A percentile compares a stretch with the other conserved stretches of the same genome.
phyloP scores from a whole-genome alignment of 179 eudicot genomes.

The Patellifolia procumbens region DNA sequence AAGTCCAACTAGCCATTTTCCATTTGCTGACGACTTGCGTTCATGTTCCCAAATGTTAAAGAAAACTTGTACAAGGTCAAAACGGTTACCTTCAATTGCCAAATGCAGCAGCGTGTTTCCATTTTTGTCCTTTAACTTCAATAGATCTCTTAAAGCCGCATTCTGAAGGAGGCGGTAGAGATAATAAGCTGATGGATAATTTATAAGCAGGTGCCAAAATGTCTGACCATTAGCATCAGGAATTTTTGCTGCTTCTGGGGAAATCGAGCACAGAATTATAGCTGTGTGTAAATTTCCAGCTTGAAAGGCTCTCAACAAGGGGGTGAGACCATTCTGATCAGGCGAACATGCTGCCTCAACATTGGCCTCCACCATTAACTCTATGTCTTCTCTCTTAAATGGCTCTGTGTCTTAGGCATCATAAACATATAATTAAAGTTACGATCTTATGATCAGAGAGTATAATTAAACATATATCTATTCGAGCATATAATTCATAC shows the following conservation, averaged over 20 bases:
- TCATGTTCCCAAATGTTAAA: neutral
- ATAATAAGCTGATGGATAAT: neutral
- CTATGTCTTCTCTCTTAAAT: neutral
- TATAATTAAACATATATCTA: no score
- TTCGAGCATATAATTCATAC: no score
- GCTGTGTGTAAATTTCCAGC: neutral
- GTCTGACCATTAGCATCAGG: neutral
- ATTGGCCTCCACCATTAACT: neutral
- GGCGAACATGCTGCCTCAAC: neutral
- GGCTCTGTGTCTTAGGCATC: neutral
- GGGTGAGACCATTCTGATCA: constrained; percentile 8
- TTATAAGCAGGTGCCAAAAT: constrained; percentile 12
- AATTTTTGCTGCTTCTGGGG: neutral
- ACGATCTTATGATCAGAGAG: no score
- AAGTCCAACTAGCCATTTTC: neutral
- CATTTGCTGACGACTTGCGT: neutral
- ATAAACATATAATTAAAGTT: neutral
- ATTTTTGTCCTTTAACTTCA: neutral
- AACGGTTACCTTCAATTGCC: constrained; percentile 21
- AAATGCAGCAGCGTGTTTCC: constrained; percentile 28
- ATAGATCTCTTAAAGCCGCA: neutral
- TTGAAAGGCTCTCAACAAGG: neutral
- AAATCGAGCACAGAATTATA: neutral
- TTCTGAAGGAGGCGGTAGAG: neutral
- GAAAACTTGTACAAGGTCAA: constrained; percentile 1